Evolutionary conservation across 805 yeast genomes (phyloP).

Genomic region (Wickerhamiella musiphila): DNA sequence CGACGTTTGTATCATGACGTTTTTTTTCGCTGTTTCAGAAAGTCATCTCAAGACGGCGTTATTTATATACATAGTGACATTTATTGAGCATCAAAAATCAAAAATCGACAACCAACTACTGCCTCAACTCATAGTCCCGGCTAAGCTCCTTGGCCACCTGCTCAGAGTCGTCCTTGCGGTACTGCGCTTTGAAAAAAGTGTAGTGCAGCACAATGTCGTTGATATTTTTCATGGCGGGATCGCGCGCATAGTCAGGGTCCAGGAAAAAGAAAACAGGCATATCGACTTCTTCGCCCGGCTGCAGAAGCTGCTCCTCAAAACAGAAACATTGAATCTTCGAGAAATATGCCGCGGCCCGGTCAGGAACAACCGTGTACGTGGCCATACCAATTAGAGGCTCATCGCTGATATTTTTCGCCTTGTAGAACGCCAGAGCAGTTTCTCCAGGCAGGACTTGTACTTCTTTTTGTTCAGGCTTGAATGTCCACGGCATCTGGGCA

Average conservation of each 20-base stretch:
- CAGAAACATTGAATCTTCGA: conserved; percentile 97
- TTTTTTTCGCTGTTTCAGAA: too few species aligned
- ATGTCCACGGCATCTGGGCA: conserved; percentile 83
- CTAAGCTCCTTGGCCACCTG: conserved; percentile 8
- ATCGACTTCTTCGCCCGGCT: conserved; percentile 94
- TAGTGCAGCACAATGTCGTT: conserved; percentile 83
- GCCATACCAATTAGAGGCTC: conserved; percentile 97
- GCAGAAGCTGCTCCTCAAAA: conserved; percentile 85
- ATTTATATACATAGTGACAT: too few species aligned
- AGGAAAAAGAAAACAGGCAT: conserved; percentile 97
- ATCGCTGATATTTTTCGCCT: conserved; percentile 70
- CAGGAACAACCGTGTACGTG: conserved; percentile 91
- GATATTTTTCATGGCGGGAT: conserved; percentile 79
- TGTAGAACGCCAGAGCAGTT: conserved; percentile 89
- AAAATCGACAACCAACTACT: too few species aligned
- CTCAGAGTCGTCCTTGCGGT: conserved; percentile 9
- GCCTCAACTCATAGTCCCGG: too few species aligned
- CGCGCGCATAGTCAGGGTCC: conserved; percentile 88
- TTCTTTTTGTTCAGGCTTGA: conserved; percentile 85
- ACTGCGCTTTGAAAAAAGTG: conserved; percentile 51
- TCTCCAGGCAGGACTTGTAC: conserved; percentile 92
- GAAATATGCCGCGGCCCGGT: conserved; percentile 89
- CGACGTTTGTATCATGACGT: too few species aligned
- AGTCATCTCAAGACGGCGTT: too few species aligned
- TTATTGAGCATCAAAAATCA: too few species aligned